These are phyloP conservation scores for Setomelanomma holmii DNA, from an alignment of 2,329 filamentous ascomycete species.

Conservation along the genomic window DNA sequence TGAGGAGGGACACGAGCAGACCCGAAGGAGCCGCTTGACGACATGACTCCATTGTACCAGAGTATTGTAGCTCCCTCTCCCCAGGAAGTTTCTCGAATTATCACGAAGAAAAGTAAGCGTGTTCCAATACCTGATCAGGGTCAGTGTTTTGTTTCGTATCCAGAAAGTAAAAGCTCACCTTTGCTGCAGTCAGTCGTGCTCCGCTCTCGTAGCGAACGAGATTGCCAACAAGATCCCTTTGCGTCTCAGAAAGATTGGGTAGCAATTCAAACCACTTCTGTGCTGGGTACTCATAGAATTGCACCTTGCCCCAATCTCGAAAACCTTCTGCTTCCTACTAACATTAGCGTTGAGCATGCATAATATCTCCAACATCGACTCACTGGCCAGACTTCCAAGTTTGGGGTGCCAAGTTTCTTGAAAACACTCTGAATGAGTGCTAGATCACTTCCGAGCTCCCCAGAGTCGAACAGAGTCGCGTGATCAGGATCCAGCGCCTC, in stretches of 20 bases:
- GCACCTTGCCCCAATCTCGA: conserved; percentile 85
- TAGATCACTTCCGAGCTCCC: conserved; percentile 90
- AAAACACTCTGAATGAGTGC: conserved; percentile 93
- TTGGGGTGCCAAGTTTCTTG: conserved; percentile 86
- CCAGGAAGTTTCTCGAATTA: no score
- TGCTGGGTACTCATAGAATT: conserved; percentile 77
- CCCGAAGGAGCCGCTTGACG: no score
- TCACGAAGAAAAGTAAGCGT: conserved; percentile 36
- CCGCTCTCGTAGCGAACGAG: conserved; percentile 77
- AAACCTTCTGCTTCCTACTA: conserved; percentile 68
- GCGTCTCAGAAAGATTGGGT: conserved; percentile 63
- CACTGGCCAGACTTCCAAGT: conserved; percentile 80
- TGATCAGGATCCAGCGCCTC: conserved; percentile 69
- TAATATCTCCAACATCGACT: conserved; percentile 22
- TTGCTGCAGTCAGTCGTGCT: conserved; percentile 69
- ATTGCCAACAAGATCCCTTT: conserved; percentile 69
- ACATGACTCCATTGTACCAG: no score
- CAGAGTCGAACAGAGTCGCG: conserved; percentile 79
- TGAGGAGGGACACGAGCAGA: no score
- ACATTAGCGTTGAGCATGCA: conserved; percentile 9
- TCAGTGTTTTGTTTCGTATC: neutral
- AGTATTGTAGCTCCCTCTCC: no score
- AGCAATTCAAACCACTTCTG: conserved; percentile 75
- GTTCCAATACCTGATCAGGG: conserved; percentile 33
- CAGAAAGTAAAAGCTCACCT: conserved; percentile 54